Conservation (phyloP, 1,284 basidiomycete species). For the Microbotryum violaceum region DNA sequence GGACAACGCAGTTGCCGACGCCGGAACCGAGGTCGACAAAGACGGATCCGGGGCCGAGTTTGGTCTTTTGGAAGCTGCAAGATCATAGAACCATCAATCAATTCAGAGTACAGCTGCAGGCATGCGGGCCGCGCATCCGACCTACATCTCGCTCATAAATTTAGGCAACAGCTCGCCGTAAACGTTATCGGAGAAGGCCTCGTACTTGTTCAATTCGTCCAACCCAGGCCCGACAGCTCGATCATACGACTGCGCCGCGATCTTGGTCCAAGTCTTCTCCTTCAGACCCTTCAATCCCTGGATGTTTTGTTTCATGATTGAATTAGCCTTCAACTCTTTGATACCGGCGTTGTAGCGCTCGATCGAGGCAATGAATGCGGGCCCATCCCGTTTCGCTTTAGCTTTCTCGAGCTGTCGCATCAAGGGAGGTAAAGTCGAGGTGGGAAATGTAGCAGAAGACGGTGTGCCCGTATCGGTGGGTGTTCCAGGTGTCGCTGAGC, state of each 20-base stretch:
- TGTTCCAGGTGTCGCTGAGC: slow-evolving; percentile 8
- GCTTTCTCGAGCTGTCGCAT: slow-evolving; percentile 48
- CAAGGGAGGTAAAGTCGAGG: slow-evolving; percentile 38
- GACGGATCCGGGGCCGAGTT: slow-evolving; percentile 38
- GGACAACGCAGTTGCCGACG: slow-evolving; percentile 51
- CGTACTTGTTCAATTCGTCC: slow-evolving; percentile 45
- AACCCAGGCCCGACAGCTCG: slow-evolving; percentile 49
- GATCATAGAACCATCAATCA: background rate
- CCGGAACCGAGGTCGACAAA: slow-evolving; percentile 52
- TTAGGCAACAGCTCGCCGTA: slow-evolving; percentile 44
- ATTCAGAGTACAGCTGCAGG: background rate
- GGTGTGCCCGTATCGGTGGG: slow-evolving; percentile 13
- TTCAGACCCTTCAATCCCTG: slow-evolving; percentile 31
- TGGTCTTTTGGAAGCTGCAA: slow-evolving; percentile 36
- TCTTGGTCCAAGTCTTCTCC: slow-evolving; percentile 45
- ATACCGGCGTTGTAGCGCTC: slow-evolving; percentile 47
- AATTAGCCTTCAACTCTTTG: slow-evolving; percentile 39
- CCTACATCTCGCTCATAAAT: slow-evolving; percentile 42
- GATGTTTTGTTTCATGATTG: slow-evolving; percentile 39
- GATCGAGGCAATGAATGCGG: slow-evolving; percentile 45
- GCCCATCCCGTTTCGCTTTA: slow-evolving; percentile 47
- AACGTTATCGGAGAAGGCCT: slow-evolving; percentile 40
- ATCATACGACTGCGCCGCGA: slow-evolving; percentile 50
- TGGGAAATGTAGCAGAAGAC: slow-evolving; percentile 38
- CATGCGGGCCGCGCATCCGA: background rate